Evolutionary conservation across 2,329 filamentous ascomycete species (phyloP).

Genomic region (Pleoardoris graminearum): DNA sequence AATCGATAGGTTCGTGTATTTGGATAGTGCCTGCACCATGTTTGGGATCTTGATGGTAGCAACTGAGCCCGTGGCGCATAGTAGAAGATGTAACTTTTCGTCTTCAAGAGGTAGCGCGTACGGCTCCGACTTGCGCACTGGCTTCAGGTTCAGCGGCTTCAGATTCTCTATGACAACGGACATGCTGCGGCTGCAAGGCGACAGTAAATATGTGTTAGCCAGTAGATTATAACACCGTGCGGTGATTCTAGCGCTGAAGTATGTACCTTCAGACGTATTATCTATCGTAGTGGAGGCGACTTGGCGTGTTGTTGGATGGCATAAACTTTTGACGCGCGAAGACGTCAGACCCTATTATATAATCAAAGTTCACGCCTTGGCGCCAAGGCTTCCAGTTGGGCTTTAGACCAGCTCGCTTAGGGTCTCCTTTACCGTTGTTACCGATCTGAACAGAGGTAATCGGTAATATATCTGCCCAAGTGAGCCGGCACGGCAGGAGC

Average conservation of each 20-base stretch:
- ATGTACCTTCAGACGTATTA: neutral
- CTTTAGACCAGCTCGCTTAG: too few species aligned
- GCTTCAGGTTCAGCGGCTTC: slow-evolving; percentile 32
- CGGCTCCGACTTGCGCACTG: slow-evolving; percentile 24
- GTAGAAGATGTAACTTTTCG: slow-evolving; percentile 60
- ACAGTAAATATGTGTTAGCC: neutral
- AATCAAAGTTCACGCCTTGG: neutral
- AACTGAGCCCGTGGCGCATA: slow-evolving; percentile 73
- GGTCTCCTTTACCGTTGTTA: too few species aligned
- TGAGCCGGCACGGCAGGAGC: too few species aligned
- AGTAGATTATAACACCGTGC: neutral
- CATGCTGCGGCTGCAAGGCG: slow-evolving; percentile 20
- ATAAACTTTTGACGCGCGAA: neutral
- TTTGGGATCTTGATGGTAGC: slow-evolving; percentile 76
- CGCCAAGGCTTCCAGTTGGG: too few species aligned
- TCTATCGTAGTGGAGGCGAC: slow-evolving; percentile 5
- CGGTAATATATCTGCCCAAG: too few species aligned
- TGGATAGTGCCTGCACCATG: slow-evolving; percentile 58
- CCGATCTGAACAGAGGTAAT: too few species aligned
- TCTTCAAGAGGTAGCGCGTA: slow-evolving; percentile 34
- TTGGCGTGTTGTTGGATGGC: neutral
- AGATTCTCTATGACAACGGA: slow-evolving; percentile 28
- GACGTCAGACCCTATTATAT: neutral
- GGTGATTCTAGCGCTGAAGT: neutral
- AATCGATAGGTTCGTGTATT: slow-evolving; percentile 67